Percentiles rank a stretch among this genome's conserved stretches.
These are phyloP conservation scores for Carex kokanica DNA, from an alignment of 176 grass and related monocot genomes.

Conservation along the genomic window DNA sequence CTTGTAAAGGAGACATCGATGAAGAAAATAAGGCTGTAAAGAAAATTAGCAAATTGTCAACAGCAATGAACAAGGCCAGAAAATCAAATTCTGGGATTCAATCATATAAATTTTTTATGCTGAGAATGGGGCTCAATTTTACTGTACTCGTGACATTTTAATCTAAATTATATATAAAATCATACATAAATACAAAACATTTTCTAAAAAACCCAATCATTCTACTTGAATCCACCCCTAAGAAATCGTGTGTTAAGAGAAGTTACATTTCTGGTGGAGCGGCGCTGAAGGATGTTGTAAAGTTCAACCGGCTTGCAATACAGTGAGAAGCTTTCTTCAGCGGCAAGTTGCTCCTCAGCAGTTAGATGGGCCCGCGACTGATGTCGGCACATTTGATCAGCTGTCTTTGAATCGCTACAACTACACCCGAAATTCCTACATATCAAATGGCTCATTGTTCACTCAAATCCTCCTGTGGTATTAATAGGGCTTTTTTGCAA, in stretches of 20 bases:
- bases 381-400: slow-evolving; percentile 55
- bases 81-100: no score
- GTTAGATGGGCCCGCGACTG: slow-evolving; percentile 47
- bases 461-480: neutral
- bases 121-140: no score
- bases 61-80: neutral
- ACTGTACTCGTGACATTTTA: no score
- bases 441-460: neutral
- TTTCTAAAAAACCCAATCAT: no score
- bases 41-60: slow-evolving; percentile 17
- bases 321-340: slow-evolving; percentile 51
- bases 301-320: slow-evolving; percentile 63
- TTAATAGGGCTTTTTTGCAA: neutral
- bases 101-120: no score
- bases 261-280: slow-evolving; percentile 51
- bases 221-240: neutral
- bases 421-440: slow-evolving; percentile 45
- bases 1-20: slow-evolving; percentile 76
- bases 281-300: slow-evolving; percentile 56
- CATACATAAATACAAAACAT: no score
- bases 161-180: no score
- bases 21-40: slow-evolving; percentile 78
- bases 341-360: slow-evolving; percentile 63
- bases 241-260: neutral
- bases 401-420: slow-evolving; percentile 43